Evolutionary conservation across 2,329 filamentous ascomycete genomes (phyloP).

Genomic region (Basipetospora chlamydospora): DNA sequence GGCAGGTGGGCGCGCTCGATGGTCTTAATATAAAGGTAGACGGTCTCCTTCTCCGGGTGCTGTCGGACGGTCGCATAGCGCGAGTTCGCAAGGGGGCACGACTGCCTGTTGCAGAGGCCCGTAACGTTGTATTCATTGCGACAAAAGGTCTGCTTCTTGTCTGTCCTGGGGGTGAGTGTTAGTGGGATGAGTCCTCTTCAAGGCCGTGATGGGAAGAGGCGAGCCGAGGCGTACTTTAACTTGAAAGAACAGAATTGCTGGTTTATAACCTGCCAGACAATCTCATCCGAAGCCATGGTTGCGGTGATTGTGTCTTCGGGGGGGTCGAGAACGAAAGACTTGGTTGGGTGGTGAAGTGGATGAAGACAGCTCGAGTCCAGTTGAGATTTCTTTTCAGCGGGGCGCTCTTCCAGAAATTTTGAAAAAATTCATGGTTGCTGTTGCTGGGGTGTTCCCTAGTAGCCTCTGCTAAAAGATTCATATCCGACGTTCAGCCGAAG

Average conservation of each 20-base stretch:
- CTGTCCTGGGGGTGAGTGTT: constrained; percentile 43
- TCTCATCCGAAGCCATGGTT: constrained; percentile 81
- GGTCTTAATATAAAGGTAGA: constrained; percentile 97
- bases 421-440: too few relatives aligned
- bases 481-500: constrained; percentile 4
- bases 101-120: constrained; percentile 72
- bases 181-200: too few relatives aligned
- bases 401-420: too few relatives aligned
- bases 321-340: not conserved
- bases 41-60: constrained; percentile 62
- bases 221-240: constrained; percentile 47
- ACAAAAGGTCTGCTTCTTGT: constrained; percentile 84
- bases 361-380: too few relatives aligned
- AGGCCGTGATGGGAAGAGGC: too few relatives aligned
- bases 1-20: constrained; percentile 80
- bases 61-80: constrained; percentile 85
- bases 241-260: constrained; percentile 94
- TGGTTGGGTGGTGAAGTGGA: constrained; percentile 5
- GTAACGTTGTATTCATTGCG: constrained; percentile 86
- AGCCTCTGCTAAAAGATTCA: too few relatives aligned
- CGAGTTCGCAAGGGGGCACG: constrained; percentile 80
- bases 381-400: constrained; percentile 2
- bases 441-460: too few relatives aligned
- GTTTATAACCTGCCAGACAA: constrained; percentile 94
- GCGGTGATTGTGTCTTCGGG: constrained; percentile 6